These are phyloP conservation scores for Chaetomium cochliodes DNA, from an alignment of 495 filamentous ascomycete genomes.

Conservation along the genomic window DNA sequence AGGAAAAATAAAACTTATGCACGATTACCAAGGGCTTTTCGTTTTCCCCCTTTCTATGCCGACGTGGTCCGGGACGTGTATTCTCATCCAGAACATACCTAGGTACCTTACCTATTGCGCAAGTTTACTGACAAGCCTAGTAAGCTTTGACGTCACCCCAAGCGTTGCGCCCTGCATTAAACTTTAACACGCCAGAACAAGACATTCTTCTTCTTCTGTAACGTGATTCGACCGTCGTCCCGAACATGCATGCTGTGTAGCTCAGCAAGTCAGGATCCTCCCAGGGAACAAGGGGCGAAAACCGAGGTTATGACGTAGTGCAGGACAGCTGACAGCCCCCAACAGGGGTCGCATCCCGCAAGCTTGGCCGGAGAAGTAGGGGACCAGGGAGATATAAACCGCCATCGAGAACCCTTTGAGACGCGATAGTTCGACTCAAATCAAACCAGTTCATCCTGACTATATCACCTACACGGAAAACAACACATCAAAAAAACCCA, in stretches of 20 bases:
- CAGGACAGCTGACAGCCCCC: conserved; percentile 7
- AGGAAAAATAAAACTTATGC: too few species aligned
- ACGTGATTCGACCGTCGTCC: neutral
- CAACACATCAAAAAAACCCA: conserved; percentile 17
- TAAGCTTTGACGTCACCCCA: neutral
- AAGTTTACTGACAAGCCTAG: too few species aligned
- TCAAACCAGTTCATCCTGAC: conserved; percentile 8
- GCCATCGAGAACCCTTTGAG: too few species aligned
- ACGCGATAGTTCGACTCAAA: neutral
- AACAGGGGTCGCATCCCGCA: neutral
- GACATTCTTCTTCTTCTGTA: neutral
- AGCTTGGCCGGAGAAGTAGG: neutral
- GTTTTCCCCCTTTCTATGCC: too few species aligned
- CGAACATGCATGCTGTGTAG: neutral
- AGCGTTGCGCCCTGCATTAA: neutral
- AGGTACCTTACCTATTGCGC: too few species aligned
- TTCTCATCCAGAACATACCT: too few species aligned
- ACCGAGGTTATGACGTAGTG: conserved; percentile 7
- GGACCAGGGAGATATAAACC: neutral
- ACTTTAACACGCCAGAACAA: neutral
- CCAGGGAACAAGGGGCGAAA: conserved; percentile 7
- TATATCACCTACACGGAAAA: too few species aligned
- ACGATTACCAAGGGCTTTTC: too few species aligned
- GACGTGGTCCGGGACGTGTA: too few species aligned
- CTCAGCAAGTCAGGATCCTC: neutral